phyloP scores from a whole-genome alignment of 192 early-diverging fungal species.

The Piromyces sp. region DNA sequence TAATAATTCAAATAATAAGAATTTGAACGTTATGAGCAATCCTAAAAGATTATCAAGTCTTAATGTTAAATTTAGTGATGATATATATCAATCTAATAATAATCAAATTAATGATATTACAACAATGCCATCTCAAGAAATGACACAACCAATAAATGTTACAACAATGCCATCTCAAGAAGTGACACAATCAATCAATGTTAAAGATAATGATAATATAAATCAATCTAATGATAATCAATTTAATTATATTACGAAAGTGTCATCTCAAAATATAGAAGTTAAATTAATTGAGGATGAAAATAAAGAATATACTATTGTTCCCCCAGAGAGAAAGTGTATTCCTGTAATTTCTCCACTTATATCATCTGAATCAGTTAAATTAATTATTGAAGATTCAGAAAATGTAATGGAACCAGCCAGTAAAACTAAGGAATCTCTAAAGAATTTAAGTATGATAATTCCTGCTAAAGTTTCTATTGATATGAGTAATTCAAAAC shows the following conservation, averaged over 20 bases:
- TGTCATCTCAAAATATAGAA: background rate
- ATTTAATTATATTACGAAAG: background rate
- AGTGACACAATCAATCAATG: too few species aligned
- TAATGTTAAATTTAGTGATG: too few species aligned
- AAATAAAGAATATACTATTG: background rate
- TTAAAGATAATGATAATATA: background rate
- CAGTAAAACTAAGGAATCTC: background rate
- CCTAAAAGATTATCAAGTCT: too few species aligned
- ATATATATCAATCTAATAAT: too few species aligned
- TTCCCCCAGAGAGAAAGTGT: background rate
- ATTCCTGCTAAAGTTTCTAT: background rate
- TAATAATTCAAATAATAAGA: too few species aligned
- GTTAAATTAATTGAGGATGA: background rate
- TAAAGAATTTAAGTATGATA: background rate
- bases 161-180: too few species aligned
- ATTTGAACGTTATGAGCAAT: too few species aligned
- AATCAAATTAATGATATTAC: background rate
- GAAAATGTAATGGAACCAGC: background rate
- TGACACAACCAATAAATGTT: too few species aligned
- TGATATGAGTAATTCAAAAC: background rate
- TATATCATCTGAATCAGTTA: background rate
- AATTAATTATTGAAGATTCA: background rate
- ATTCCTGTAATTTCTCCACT: background rate
- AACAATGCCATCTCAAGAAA: background rate
- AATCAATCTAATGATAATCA: background rate